Percentiles rank a stretch among this genome's conserved stretches.
These are phyloP conservation scores for Emmonsiellopsis sp. DNA, from an alignment of 2,329 filamentous ascomycete genomes.

Conservation along the genomic window DNA sequence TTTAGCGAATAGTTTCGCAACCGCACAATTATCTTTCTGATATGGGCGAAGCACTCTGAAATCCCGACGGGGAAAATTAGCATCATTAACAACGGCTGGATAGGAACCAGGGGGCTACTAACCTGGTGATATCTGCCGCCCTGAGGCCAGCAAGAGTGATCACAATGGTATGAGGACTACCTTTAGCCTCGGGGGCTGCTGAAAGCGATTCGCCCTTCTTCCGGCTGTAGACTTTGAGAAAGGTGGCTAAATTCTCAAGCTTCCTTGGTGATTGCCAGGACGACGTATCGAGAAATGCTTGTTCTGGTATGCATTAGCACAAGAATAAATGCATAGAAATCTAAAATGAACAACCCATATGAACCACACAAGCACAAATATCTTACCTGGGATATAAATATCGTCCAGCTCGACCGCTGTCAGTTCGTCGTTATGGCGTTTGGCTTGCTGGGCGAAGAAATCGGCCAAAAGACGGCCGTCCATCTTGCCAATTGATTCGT, in stretches of 20 bases:
- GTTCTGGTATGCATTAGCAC: conserved; percentile 40
- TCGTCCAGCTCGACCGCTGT: conserved; percentile 79
- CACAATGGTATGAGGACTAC: conserved; percentile 75
- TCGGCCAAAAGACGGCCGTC: conserved; percentile 76
- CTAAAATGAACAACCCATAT: background rate
- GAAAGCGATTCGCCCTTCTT: conserved; percentile 51
- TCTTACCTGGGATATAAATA: conserved; percentile 64
- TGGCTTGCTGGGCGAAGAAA: conserved; percentile 70
- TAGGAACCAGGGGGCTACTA: conserved; percentile 14
- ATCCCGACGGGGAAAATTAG: background rate
- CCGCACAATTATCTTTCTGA: conserved; percentile 64
- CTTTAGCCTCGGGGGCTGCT: conserved; percentile 57
- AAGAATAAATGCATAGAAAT: background rate
- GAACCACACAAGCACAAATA: background rate
- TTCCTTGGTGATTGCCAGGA: conserved; percentile 58
- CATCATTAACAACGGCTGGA: conserved; percentile 5
- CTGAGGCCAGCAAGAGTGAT: conserved; percentile 76
- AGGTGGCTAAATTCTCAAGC: conserved; percentile 65
- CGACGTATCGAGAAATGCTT: conserved; percentile 69
- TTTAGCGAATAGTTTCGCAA: conserved; percentile 94
- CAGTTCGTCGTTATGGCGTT: conserved; percentile 67
- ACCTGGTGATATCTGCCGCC: conserved; percentile 75
- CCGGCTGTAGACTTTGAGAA: conserved; percentile 55
- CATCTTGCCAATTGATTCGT: conserved; percentile 72
- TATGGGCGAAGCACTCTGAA: conserved; percentile 63